Percentiles rank a stretch among this genome's conserved stretches.
Evolutionary conservation across 371 early-diverging fungal genomes (phyloP).

Genomic region (Funneliformis caledonium): DNA sequence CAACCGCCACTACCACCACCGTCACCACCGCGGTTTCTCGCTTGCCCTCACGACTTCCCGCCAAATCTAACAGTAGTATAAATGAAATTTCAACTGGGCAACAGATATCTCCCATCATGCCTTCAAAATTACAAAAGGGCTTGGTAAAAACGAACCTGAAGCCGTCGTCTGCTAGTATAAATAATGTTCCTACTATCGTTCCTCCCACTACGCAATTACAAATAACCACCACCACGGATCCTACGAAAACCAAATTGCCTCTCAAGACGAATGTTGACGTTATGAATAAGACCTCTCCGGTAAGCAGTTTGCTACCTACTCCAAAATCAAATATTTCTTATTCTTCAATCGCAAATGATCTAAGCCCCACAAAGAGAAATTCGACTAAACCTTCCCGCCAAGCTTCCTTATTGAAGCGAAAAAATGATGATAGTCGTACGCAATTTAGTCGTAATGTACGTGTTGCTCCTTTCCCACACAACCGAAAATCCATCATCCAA

Average conservation of each 20-base stretch:
- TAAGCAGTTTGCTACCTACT: not conserved
- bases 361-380: not conserved
- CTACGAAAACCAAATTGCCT: not conserved
- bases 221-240: not conserved
- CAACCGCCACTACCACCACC: too few species aligned
- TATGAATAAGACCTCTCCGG: not conserved
- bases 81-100: not conserved
- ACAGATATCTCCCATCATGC: not conserved
- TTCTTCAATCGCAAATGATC: not conserved
- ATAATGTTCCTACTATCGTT: not conserved
- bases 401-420: not conserved
- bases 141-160: not conserved
- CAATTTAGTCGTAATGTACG: conserved; percentile 3
- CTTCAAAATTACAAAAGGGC: not conserved
- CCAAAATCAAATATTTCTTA: not conserved
- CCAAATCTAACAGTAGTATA: not conserved
- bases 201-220: not conserved
- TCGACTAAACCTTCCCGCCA: not conserved
- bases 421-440: not conserved
- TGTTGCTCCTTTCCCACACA: not conserved
- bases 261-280: not conserved
- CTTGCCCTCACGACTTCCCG: conserved; percentile 17
- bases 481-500: not conserved
- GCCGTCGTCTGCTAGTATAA: not conserved
- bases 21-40: not conserved